These are phyloP conservation scores for Spinellus fusiger DNA, from an alignment of 192 early-diverging fungal species.

Conservation along the genomic window DNA sequence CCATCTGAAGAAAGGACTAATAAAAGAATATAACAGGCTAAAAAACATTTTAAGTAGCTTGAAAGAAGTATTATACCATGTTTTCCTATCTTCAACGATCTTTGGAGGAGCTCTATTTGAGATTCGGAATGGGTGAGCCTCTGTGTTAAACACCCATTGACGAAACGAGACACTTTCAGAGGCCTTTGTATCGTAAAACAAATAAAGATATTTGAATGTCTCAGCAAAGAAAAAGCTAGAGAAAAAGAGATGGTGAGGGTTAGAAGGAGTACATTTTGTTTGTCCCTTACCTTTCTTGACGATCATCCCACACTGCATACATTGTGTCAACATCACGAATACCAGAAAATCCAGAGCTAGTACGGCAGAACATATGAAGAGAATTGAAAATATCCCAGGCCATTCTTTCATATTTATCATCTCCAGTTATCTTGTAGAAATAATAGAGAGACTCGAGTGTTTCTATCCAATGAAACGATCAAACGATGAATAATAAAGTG, in stretches of 20 bases:
- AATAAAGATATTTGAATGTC: constrained; percentile 92
- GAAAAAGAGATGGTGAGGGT: background rate
- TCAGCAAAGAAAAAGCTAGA: constrained; percentile 87
- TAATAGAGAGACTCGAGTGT: constrained; percentile 67
- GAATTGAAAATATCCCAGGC: constrained; percentile 60
- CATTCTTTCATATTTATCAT: constrained; percentile 57
- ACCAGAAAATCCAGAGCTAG: constrained; percentile 44
- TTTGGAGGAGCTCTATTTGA: constrained; percentile 5
- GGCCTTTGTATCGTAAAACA: constrained; percentile 68
- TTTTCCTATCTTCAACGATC: background rate
- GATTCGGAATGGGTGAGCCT: constrained; percentile 79
- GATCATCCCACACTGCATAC: constrained; percentile 31
- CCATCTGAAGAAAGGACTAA: too few species aligned
- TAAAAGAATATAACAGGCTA: too few species aligned
- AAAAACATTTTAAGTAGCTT: too few species aligned
- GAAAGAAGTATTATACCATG: too few species aligned
- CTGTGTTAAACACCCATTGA: constrained; percentile 90
- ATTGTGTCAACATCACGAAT: constrained; percentile 30
- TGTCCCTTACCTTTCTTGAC: constrained; percentile 45
- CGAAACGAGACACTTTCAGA: constrained; percentile 54
- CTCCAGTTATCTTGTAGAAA: constrained; percentile 67
- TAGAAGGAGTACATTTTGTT: background rate
- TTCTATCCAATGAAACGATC: too few species aligned
- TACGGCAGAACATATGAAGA: constrained; percentile 41
- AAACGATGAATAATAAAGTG: too few species aligned